Conservation (phyloP, 73 alveolate species). For the Symbiodinium natans region DNA sequence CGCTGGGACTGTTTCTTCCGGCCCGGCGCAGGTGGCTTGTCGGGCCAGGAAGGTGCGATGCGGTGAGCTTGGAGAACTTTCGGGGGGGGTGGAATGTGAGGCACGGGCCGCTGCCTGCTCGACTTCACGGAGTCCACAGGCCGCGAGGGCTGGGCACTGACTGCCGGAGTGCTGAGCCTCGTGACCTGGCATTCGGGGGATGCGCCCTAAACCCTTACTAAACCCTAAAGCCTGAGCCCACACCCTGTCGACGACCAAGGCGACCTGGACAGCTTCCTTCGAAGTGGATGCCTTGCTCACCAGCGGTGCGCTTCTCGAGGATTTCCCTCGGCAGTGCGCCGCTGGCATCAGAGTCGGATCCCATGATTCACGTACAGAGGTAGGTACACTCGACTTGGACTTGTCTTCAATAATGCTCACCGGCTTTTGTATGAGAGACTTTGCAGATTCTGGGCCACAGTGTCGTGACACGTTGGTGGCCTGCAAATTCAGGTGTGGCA, state of each 20-base stretch:
- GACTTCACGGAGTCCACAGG: not conserved
- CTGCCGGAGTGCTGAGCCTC: not conserved
- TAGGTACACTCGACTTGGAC: no score
- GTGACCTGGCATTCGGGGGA: not conserved
- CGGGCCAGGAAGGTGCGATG: no score
- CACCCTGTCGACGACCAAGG: not conserved
- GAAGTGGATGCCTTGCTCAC: slow-evolving; percentile 9
- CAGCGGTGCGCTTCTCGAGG: slow-evolving; percentile 50
- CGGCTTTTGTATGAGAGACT: no score
- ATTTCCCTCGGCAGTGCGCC: not conserved
- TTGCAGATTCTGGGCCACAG: no score
- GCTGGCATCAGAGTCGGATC: no score
- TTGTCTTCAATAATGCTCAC: no score
- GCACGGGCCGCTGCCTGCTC: not conserved
- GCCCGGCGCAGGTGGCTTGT: not conserved
- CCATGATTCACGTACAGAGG: no score
- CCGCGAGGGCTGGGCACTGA: not conserved
- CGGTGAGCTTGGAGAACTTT: not conserved
- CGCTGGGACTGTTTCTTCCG: slow-evolving; percentile 13
- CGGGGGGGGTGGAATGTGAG: no score
- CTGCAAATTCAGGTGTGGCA: not conserved
- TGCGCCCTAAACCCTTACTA: no score
- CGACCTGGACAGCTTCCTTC: slow-evolving; percentile 39
- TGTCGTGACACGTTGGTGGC: no score
- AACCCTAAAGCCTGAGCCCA: no score